phyloP scores from a whole-genome alignment of 2,329 filamentous ascomycete species.

The Cladosporium oxysporum region DNA sequence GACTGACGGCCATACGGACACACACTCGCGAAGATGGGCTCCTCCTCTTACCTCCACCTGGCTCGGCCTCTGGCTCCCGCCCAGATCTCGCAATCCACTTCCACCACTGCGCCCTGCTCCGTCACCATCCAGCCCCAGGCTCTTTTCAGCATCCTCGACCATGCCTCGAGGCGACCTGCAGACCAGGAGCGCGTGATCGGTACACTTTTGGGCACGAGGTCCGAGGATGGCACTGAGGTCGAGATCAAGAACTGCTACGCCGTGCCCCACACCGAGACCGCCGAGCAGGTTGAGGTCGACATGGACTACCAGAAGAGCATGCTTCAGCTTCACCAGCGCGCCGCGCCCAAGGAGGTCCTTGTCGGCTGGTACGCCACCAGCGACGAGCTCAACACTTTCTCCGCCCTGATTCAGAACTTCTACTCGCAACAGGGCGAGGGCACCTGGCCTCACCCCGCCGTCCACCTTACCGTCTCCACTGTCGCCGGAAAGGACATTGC shows the following conservation, averaged over 20 bases:
- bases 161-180: constrained; percentile 86
- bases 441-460: constrained; percentile 94
- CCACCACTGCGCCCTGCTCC: constrained; percentile 85
- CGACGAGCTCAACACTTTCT: constrained; percentile 96
- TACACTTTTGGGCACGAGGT: constrained; percentile 87
- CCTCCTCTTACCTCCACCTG: constrained; percentile 89
- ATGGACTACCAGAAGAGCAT: constrained; percentile 99
- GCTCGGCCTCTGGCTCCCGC: constrained; percentile 86
- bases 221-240: constrained; percentile 94
- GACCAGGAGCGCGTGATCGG: constrained; percentile 96
- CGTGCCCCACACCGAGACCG: constrained; percentile 96
- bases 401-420: constrained; percentile 98
- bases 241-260: constrained; percentile 96
- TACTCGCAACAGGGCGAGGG: constrained; percentile 96
- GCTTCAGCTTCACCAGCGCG: constrained; percentile 91
- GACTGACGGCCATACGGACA: constrained; percentile 19
- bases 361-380: constrained; percentile 99
- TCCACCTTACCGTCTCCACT: constrained; percentile 93
- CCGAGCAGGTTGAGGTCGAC: constrained; percentile 98
- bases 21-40: constrained; percentile 33
- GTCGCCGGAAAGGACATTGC: constrained; percentile 85
- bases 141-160: constrained; percentile 73
- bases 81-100: constrained; percentile 69
- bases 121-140: constrained; percentile 94
- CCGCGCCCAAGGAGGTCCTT: constrained; percentile 87